Evolutionary conservation across 345 rosid genomes (phyloP).

Genomic region (Eutrema heterophyllum): DNA sequence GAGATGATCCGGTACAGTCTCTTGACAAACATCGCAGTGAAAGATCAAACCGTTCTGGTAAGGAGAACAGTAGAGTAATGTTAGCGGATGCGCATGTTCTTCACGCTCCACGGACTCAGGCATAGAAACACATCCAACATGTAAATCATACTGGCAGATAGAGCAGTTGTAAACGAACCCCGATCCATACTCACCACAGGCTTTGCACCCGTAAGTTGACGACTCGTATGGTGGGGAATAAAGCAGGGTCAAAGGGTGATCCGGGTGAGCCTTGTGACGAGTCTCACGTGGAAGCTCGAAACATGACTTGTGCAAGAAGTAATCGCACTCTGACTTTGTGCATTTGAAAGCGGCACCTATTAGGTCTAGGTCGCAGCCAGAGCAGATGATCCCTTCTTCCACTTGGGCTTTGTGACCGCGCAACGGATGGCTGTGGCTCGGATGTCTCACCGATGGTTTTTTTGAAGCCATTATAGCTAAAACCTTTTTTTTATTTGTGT

Average conservation of each 20-base stretch:
- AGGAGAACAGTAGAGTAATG: slow-evolving; percentile 20
- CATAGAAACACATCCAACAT: slow-evolving; percentile 23
- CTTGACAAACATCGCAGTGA: slow-evolving; percentile 12
- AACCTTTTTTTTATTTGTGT: background rate
- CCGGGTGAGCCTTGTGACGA: slow-evolving; percentile 26
- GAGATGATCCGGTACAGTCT: slow-evolving; percentile 10
- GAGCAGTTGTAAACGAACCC: slow-evolving; percentile 25
- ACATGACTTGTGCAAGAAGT: slow-evolving; percentile 32
- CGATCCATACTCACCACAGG: slow-evolving; percentile 28
- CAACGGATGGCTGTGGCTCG: slow-evolving; percentile 30
- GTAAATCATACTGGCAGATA: slow-evolving; percentile 15
- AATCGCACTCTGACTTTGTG: slow-evolving; percentile 30
- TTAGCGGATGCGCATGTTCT: slow-evolving; percentile 14
- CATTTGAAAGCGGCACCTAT: slow-evolving; percentile 29
- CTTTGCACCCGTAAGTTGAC: slow-evolving; percentile 5
- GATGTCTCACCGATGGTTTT: slow-evolving; percentile 28
- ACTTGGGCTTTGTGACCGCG: slow-evolving; percentile 22
- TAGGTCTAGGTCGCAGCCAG: slow-evolving; percentile 29
- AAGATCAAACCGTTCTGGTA: slow-evolving; percentile 9
- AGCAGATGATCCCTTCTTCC: slow-evolving; percentile 29
- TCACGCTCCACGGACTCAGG: slow-evolving; percentile 25
- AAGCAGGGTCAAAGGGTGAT: slow-evolving; percentile 23
- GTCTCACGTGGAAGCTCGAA: slow-evolving; percentile 26
- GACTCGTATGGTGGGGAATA: slow-evolving; percentile 25
- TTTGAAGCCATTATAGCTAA: slow-evolving; percentile 21